Evolutionary conservation across 371 early-diverging fungal species (phyloP).

Genomic region (Apophysomyces trapeziformis): DNA sequence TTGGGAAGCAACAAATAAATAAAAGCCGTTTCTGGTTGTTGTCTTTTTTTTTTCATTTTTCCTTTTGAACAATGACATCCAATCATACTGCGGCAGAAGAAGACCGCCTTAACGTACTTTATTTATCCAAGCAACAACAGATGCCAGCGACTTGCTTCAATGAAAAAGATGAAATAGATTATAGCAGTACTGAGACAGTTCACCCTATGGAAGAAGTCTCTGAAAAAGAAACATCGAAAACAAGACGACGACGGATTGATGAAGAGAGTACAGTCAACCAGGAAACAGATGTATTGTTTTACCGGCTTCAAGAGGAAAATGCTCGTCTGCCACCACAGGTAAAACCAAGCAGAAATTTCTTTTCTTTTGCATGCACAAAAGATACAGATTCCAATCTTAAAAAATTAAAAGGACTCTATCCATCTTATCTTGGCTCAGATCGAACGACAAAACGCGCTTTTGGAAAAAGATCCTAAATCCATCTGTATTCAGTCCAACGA

Average conservation of each 20-base stretch:
- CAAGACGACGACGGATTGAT: conserved; percentile 5
- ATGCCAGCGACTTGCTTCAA: not conserved
- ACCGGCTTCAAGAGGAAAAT: conserved; percentile 42
- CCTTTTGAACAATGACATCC: conserved; percentile 11
- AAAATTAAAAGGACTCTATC: conserved; percentile 50
- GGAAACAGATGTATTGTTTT: conserved; percentile 17
- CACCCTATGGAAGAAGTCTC: not conserved
- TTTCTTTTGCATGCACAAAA: not conserved
- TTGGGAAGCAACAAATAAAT: conserved; percentile 13
- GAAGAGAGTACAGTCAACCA: not conserved
- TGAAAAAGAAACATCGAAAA: not conserved
- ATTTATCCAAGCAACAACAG: not conserved
- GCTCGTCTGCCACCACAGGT: conserved; percentile 45
- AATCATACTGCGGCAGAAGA: conserved; percentile 1
- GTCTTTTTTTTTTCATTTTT: conserved; percentile 16
- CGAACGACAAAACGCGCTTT: conserved; percentile 59
- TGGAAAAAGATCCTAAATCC: conserved; percentile 63
- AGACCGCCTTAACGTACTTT: not conserved
- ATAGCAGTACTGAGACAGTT: not conserved
- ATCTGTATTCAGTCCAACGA: conserved; percentile 58
- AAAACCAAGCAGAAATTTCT: conserved; percentile 7
- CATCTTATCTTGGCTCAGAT: conserved; percentile 59
- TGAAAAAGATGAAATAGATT: not conserved
- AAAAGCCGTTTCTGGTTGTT: conserved; percentile 8
- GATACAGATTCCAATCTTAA: not conserved